A percentile compares a stretch with the other conserved stretches of the same genome.
These are phyloP conservation scores for Annulohypoxylon truncatum DNA, from an alignment of 2,329 filamentous ascomycete genomes.

Conservation along the genomic window DNA sequence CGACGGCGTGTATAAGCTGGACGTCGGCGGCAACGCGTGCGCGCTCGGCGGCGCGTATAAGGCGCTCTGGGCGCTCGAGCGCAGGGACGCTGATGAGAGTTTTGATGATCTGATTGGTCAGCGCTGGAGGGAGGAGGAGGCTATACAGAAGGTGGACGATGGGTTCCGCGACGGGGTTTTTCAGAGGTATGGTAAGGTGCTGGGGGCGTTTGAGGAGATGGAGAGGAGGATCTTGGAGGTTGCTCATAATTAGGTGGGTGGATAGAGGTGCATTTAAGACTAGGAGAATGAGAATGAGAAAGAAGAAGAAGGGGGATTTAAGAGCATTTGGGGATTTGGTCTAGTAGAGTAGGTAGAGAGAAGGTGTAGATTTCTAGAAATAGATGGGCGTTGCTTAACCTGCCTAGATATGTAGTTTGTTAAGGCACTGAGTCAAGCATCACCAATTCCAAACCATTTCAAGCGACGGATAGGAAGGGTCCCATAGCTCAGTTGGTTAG, in stretches of 20 bases:
- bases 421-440: background rate
- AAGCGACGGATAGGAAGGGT: too few relatives aligned
- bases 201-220: constrained; percentile 65
- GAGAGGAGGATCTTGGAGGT: constrained; percentile 48
- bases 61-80: constrained; percentile 90
- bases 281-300: background rate
- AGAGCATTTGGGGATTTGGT: background rate
- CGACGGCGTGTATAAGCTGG: constrained; percentile 92
- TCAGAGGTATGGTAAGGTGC: constrained; percentile 79
- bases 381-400: background rate
- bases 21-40: constrained; percentile 95
- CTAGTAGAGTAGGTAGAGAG: background rate
- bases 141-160: constrained; percentile 83
- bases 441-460: background rate
- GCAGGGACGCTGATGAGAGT: constrained; percentile 69
- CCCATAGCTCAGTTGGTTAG: constrained; percentile 1
- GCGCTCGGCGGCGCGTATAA: constrained; percentile 95
- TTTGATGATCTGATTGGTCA: constrained; percentile 89
- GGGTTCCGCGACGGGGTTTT: constrained; percentile 83
- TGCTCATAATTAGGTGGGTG: constrained; percentile 45
- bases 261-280: background rate
- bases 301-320: background rate
- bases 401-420: background rate
- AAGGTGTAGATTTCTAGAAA: constrained; percentile 9
- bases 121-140: constrained; percentile 87